Percentiles rank a stretch among this genome's conserved stretches.
phyloP scores from a whole-genome alignment of 2,329 filamentous ascomycete genomes.

The Trichoderma koningiopsis region DNA sequence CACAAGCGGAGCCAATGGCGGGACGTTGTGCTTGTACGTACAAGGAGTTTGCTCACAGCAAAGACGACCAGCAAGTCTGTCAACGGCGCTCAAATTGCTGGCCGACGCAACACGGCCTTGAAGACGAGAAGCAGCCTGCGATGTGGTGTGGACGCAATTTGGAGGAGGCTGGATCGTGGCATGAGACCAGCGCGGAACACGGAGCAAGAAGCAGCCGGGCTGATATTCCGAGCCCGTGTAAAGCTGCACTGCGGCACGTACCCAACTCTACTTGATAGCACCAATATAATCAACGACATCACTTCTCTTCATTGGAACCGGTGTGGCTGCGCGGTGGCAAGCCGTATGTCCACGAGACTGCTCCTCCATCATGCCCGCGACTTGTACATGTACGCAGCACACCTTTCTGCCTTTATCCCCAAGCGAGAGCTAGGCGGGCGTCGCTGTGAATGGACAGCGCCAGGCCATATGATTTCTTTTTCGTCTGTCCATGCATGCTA shows the following conservation, averaged over 20 bases:
- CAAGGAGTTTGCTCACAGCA: not conserved
- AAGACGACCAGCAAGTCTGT: not conserved
- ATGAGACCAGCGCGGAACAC: constrained; percentile 2
- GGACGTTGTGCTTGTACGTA: constrained; percentile 3
- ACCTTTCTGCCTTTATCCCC: constrained; percentile 13
- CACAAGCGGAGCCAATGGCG: constrained; percentile 17
- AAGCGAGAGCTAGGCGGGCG: constrained; percentile 8
- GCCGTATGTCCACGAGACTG: not conserved
- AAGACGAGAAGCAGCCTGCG: not conserved
- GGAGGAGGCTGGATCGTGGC: not conserved
- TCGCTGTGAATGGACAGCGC: constrained; percentile 18
- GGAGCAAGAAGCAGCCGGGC: constrained; percentile 13
- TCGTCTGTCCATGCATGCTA: constrained; percentile 4
- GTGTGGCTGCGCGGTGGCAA: constrained; percentile 27
- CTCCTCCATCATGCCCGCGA: not conserved
- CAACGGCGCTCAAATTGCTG: not conserved
- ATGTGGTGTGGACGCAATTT: not conserved
- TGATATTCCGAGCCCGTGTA: not conserved
- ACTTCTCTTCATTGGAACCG: not conserved
- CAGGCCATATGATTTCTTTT: constrained; percentile 21
- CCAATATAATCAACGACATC: not conserved
- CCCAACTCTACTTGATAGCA: not conserved
- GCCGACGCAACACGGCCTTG: not conserved
- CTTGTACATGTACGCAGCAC: constrained; percentile 4
- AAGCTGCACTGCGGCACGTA: not conserved